phyloP scores from a whole-genome alignment of 805 yeast species.

The Ogataea methylovora region DNA sequence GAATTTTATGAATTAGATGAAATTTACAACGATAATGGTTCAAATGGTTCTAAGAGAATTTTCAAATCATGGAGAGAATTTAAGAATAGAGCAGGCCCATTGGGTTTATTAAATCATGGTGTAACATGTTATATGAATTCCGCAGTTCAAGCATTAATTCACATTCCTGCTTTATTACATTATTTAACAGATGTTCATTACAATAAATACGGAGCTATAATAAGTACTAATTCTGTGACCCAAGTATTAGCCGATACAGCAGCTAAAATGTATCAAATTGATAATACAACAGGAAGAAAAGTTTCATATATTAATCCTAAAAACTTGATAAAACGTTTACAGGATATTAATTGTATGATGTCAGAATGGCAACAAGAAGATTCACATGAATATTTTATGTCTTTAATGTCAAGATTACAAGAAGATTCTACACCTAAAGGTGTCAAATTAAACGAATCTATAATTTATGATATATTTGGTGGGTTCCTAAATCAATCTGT shows the following conservation, averaged over 20 bases:
- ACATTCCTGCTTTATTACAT: conserved; percentile 85
- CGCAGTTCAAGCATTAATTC: conserved; percentile 86
- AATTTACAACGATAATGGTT: conserved; percentile 50
- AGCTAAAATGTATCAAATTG: conserved; percentile 60
- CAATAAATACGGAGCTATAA: conserved; percentile 39
- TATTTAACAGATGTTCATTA: conserved; percentile 61
- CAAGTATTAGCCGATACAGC: conserved; percentile 62
- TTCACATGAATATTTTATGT: conserved; percentile 95
- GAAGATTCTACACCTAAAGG: conserved; percentile 92
- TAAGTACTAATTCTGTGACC: conserved; percentile 54
- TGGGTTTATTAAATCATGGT: conserved; percentile 82
- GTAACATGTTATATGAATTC: conserved; percentile 97
- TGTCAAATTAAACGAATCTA: conserved; percentile 69
- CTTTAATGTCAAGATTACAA: conserved; percentile 77
- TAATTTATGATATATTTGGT: conserved; percentile 90
- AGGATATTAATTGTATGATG: conserved; percentile 92
- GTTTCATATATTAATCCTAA: conserved; percentile 64
- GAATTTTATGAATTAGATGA: conserved; percentile 58
- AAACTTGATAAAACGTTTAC: conserved; percentile 59
- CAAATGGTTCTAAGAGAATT: conserved; percentile 50
- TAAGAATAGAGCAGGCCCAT: conserved; percentile 41
- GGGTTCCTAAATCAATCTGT: conserved; percentile 82
- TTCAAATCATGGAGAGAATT: conserved; percentile 66
- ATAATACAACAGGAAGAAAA: conserved; percentile 28
- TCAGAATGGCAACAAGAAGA: conserved; percentile 97